Percentiles rank a stretch among this genome's conserved stretches.
phyloP scores from a whole-genome alignment of 1,284 basidiomycete species.

The Puccinia triticina region DNA sequence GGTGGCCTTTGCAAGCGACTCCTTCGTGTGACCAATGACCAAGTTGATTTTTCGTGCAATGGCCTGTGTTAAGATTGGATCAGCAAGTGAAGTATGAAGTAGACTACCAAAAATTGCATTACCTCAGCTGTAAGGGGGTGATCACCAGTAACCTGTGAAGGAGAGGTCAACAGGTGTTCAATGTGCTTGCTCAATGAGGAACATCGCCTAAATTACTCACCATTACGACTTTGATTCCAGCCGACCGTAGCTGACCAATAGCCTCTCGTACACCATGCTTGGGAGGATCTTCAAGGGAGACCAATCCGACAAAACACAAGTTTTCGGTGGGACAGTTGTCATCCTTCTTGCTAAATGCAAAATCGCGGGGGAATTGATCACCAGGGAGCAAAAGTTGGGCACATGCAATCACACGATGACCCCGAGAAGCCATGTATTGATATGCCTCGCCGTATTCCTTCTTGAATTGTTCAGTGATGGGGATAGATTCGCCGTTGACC shows the following conservation, averaged over 20 bases:
- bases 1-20: slow-evolving; percentile 67
- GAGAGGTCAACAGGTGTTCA: neutral
- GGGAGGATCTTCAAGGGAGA: slow-evolving; percentile 71
- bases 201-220: slow-evolving; percentile 65
- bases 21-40: slow-evolving; percentile 66
- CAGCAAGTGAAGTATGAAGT: neutral
- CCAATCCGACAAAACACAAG: slow-evolving; percentile 69
- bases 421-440: slow-evolving; percentile 73
- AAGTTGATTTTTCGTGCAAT: slow-evolving; percentile 72
- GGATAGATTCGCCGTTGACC: slow-evolving; percentile 64
- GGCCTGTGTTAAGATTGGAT: slow-evolving; percentile 58
- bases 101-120: neutral
- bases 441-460: slow-evolving; percentile 68
- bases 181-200: neutral
- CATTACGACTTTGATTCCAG: slow-evolving; percentile 75
- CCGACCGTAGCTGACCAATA: slow-evolving; percentile 69
- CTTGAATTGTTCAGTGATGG: slow-evolving; percentile 68
- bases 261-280: slow-evolving; percentile 73
- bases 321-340: slow-evolving; percentile 66
- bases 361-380: slow-evolving; percentile 64
- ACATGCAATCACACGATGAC: slow-evolving; percentile 72
- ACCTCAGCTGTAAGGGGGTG: slow-evolving; percentile 67
- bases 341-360: slow-evolving; percentile 67
- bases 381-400: slow-evolving; percentile 67
- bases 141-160: slow-evolving; percentile 61